Conservation (phyloP, 2,329 filamentous ascomycete genomes). For the Phyllosticta capitalensis region DNA sequence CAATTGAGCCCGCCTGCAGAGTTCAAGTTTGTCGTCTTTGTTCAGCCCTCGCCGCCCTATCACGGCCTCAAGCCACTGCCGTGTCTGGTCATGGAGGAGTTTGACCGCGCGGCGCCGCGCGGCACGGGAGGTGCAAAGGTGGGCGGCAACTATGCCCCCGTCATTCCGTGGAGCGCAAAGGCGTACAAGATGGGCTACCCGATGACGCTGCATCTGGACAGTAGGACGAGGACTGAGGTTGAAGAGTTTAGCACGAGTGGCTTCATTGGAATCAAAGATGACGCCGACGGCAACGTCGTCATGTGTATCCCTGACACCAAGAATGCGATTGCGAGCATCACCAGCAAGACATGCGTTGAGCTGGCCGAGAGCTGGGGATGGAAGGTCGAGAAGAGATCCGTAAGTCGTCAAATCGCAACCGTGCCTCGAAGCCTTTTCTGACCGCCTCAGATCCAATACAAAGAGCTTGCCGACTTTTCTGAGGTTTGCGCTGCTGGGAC, state of each 20-base stretch:
- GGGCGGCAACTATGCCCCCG: slow-evolving; percentile 31
- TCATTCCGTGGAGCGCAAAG: slow-evolving; percentile 22
- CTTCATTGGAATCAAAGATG: slow-evolving; percentile 23
- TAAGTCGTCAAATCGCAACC: not conserved
- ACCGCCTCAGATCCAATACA: slow-evolving; percentile 12
- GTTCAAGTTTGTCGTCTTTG: slow-evolving; percentile 25
- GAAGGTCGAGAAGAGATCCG: slow-evolving; percentile 22
- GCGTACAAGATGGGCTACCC: slow-evolving; percentile 23
- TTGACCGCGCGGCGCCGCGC: slow-evolving; percentile 26
- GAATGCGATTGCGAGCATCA: slow-evolving; percentile 24
- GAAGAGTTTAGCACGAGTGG: slow-evolving; percentile 29
- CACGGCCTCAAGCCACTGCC: slow-evolving; percentile 18
- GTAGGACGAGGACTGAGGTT: slow-evolving; percentile 21
- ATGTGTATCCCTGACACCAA: slow-evolving; percentile 24
- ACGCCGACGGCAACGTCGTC: slow-evolving; percentile 13
- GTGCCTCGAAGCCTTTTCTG: not conserved
- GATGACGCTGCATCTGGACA: slow-evolving; percentile 28
- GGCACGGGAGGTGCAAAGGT: slow-evolving; percentile 27
- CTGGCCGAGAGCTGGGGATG: slow-evolving; percentile 24
- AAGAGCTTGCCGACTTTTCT: slow-evolving; percentile 14
- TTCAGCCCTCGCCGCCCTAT: slow-evolving; percentile 19
- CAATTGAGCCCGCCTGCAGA: slow-evolving; percentile 17
- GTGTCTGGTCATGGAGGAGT: slow-evolving; percentile 26
- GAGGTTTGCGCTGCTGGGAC: slow-evolving; percentile 19
- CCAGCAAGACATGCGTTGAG: slow-evolving; percentile 17